Base-by-base conservation (phyloP, 148 eudicot genomes). In the Diospyros lotus region DNA sequence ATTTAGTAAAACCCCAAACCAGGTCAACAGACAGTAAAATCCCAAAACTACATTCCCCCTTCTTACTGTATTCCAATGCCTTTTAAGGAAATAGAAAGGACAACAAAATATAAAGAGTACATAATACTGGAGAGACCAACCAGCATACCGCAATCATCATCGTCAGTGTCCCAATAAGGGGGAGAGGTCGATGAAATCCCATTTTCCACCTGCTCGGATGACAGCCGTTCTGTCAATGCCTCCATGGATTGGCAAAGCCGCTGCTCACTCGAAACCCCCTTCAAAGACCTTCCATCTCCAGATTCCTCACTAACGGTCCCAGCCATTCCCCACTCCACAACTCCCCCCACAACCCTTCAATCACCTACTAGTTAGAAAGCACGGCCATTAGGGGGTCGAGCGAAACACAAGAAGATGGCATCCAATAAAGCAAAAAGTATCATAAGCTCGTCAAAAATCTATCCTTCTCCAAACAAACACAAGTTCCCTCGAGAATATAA, bases 141-240 rank as follows among this genome's bases (percentile, higher is more conserved):
- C 7, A 17, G n/a, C 76, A 15, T 76, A 86, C 84, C 89, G 81
- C 89, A 84, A 70, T 89, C 93, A 67, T 89, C 89, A 54, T 90
- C 97, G 52, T 92, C 96, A 38, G 86, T 85, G 77, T 94, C 98
- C 98, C 98, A 92, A 68, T 87, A 92, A 17, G 97, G 92, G 6
- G 96, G 98, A 38, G 96, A 92, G 73, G 98, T 92, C 4, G 98
- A 95, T 12, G 98, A 90, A 62, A 74, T 82, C 53, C 91, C 94
- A 80, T 85, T 92, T 73, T 92, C 94, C 80, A 92, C 84, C 85
- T 89, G 97, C 75, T 89, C 97, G 6, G 86, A 83, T 55, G 94
- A 95, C 77, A 97, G 85, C 93, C 98, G 92, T 52, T 95, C 97
- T 0, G 86, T 82, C 79, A 89, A 73, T 58, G 89, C 94, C 78